Percentiles rank a stretch among this genome's conserved stretches.
Evolutionary conservation across 2,329 filamentous ascomycete species (phyloP).

Genomic region (Podosphaera leucotricha): DNA sequence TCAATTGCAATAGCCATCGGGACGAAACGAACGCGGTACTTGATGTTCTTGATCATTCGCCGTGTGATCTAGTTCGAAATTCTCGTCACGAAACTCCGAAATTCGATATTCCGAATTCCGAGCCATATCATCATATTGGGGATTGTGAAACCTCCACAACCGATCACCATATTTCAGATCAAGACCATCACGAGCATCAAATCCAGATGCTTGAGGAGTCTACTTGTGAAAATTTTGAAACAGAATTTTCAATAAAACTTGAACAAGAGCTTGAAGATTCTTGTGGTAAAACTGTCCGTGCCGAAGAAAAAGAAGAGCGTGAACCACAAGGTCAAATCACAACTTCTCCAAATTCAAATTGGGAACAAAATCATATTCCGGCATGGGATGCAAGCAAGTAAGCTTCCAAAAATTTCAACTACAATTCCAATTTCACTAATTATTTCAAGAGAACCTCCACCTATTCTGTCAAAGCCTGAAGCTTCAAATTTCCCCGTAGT

Average conservation of each 20-base stretch:
- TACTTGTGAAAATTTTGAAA: background rate
- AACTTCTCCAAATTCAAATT: background rate
- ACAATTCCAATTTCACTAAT: constrained; percentile 4
- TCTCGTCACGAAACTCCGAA: too few relatives aligned
- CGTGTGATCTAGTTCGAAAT: background rate
- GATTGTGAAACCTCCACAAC: background rate
- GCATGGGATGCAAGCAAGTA: constrained; percentile 25
- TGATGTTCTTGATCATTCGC: background rate
- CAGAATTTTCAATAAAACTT: background rate
- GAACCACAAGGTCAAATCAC: constrained; percentile 1
- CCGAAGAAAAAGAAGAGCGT: constrained; percentile 13
- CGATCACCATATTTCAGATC: background rate
- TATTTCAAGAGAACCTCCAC: constrained; percentile 24
- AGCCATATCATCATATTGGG: background rate
- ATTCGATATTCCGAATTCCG: background rate
- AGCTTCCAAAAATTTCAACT: constrained; percentile 13
- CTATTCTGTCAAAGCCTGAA: constrained; percentile 51
- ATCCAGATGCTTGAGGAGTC: background rate
- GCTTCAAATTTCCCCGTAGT: constrained; percentile 59
- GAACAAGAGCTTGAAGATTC: background rate
- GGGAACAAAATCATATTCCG: constrained; percentile 6
- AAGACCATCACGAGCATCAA: background rate
- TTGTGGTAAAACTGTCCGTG: background rate
- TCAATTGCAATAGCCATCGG: background rate
- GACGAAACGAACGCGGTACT: background rate